Conservation (phyloP, 2,329 filamentous ascomycete genomes). For the Fusarium beomiforme region DNA sequence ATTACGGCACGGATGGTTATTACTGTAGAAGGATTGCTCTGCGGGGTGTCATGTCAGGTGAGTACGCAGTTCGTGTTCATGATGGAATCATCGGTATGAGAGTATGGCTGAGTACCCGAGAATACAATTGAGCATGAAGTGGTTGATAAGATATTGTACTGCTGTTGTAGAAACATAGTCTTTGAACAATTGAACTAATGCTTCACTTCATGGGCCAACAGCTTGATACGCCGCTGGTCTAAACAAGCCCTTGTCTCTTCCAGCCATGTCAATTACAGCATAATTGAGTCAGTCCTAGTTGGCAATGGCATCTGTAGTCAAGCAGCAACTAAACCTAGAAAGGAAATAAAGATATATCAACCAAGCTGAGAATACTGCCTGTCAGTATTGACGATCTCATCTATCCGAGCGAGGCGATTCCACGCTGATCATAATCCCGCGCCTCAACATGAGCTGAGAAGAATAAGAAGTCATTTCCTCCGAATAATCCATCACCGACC, state of each 20-base stretch:
- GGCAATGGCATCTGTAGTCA: background rate
- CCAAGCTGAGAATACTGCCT: background rate
- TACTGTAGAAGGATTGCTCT: background rate
- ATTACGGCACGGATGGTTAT: background rate
- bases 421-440: background rate
- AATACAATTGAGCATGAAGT: background rate
- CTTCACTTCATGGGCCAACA: background rate
- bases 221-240: background rate
- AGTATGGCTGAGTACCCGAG: background rate
- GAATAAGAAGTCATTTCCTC: background rate
- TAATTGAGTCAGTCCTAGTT: background rate
- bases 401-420: background rate
- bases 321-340: background rate
- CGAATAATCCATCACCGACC: background rate
- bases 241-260: background rate
- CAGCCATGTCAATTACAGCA: conserved; percentile 1
- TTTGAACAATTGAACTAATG: background rate
- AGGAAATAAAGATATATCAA: background rate
- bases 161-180: background rate
- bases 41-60: conserved; percentile 6
- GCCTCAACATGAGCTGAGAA: background rate
- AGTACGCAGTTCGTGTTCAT: background rate
- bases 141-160: background rate
- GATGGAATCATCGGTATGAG: background rate
- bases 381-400: background rate